Evolutionary conservation across 164 flowering plant species (phyloP), one percentile per base, ranked within the genome.

Genomic region (Dillenia suffruticosa): DNA sequence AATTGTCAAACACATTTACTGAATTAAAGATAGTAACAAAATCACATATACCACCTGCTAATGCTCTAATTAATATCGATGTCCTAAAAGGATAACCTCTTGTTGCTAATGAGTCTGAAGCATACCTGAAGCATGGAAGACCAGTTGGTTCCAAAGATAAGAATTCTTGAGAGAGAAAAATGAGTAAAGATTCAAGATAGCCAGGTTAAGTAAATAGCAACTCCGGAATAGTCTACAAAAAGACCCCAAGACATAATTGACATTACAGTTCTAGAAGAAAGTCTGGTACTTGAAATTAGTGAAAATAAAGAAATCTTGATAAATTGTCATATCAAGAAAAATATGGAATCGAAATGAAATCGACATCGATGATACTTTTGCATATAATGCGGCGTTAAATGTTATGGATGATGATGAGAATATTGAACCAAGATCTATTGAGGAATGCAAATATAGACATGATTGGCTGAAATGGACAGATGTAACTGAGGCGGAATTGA

Each of bases 41-140:
- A 13, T 61, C 65, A 43, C 51, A 61, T 55, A 55, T 70, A 40
- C 57, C 57, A 54, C 32, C 62, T 56, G 58, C 46, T n/a, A 67
- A 61, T 61, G 65, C 56, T 67, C 65, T 61, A 10, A 24, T 46
- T 12, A 54, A n/a, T 17, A 55, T 61, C 48, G 22, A 61, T 6
- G 19, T 67, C 44, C 61, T 44, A 7, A 9, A 47, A 16, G 57
- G 45, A 52, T 13, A 44, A 14, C 9, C 3, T 48, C 24, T 26
- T 51, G 9, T 22, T 26, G 51, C 46, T 11, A 59, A 46, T 52
- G 57, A 58, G 46, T 51, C 45, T 51, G 53, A 59, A n/a, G 40
- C 63, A 44, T 58, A 52, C 58, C 9, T 51, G 50, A 65, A 65
- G 57, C 0, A 0, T 32, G 40, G 7, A 32, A 32, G 40, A 32